phyloP scores from a whole-genome alignment of 2,329 filamentous ascomycete genomes.

The Scedosporium aurantiacum region DNA sequence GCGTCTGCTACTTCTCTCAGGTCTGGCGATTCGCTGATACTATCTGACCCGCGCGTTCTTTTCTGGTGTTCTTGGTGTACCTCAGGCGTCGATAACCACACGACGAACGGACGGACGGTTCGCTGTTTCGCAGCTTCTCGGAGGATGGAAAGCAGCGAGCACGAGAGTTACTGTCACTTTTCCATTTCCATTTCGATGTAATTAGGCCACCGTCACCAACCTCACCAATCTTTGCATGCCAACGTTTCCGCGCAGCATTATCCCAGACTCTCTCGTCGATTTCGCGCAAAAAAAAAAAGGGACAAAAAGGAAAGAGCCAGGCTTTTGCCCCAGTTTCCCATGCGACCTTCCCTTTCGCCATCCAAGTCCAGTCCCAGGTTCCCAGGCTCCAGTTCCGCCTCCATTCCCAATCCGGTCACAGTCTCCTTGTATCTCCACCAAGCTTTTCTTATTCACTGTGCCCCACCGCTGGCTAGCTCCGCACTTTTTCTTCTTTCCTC shows the following conservation, averaged over 20 bases:
- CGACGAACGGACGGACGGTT: not conserved
- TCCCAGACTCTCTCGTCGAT: not conserved
- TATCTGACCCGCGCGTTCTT: not conserved
- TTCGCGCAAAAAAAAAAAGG: no score
- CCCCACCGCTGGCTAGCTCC: not conserved
- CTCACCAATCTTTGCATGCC: not conserved
- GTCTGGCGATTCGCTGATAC: not conserved
- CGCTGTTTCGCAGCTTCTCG: not conserved
- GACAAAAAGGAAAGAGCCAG: not conserved
- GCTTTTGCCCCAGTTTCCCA: not conserved
- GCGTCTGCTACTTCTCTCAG: not conserved
- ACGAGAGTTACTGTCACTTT: no score
- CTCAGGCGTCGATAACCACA: not conserved
- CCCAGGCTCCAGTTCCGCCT: not conserved
- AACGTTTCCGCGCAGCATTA: not conserved
- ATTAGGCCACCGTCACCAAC: not conserved
- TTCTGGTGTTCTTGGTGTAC: not conserved
- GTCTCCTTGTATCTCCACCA: not conserved
- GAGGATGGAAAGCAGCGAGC: not conserved
- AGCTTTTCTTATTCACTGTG: constrained; percentile 1
- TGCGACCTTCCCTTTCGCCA: not conserved
- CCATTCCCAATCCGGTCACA: not conserved
- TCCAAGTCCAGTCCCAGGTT: no score
- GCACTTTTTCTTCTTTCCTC: not conserved
- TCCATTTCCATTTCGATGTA: not conserved